A percentile compares a stretch with the other conserved stretches of the same genome.
Conservation (phyloP, 2,329 filamentous ascomycete genomes). For the Fusarium sp. region DNA sequence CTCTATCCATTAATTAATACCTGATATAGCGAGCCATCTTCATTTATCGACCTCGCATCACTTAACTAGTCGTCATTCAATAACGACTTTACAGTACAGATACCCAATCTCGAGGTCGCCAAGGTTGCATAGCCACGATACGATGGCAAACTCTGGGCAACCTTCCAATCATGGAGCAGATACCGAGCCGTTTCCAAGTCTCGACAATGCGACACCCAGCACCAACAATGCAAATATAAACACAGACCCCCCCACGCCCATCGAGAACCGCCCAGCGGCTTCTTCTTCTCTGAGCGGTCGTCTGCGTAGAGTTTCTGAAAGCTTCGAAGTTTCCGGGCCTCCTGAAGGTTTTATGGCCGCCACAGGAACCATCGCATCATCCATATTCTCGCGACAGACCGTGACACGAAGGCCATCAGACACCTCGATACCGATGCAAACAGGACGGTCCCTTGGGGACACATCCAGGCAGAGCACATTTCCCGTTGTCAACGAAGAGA, state of each 20-base stretch:
- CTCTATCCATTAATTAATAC: constrained; percentile 14
- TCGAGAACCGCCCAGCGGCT: constrained; percentile 46
- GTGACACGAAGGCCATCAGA: constrained; percentile 36
- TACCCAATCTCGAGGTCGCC: constrained; percentile 4
- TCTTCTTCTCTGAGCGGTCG: constrained; percentile 52
- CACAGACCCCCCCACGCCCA: constrained; percentile 14
- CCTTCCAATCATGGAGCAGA: constrained; percentile 35
- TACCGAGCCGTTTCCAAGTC: constrained; percentile 48
- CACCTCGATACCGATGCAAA: constrained; percentile 33
- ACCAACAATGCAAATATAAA: constrained; percentile 22
- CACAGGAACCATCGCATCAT: constrained; percentile 61
- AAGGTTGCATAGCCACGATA: constrained; percentile 36
- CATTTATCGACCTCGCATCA: not conserved
- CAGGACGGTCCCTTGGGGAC: constrained; percentile 42
- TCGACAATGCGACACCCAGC: constrained; percentile 41
- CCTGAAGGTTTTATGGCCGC: constrained; percentile 64
- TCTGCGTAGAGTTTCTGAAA: constrained; percentile 52
- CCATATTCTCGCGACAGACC: constrained; percentile 51
- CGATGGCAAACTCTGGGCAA: constrained; percentile 33
- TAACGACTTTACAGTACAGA: not conserved
- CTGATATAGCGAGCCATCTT: not conserved
- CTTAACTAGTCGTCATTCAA: not conserved
- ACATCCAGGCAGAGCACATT: constrained; percentile 42
- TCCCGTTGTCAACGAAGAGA: constrained; percentile 42
- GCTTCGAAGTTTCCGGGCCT: constrained; percentile 61